A percentile compares a stretch with the other conserved stretches of the same genome.
Evolutionary conservation across 805 yeast genomes (phyloP).

Genomic region (Ogataea dorogensis): DNA sequence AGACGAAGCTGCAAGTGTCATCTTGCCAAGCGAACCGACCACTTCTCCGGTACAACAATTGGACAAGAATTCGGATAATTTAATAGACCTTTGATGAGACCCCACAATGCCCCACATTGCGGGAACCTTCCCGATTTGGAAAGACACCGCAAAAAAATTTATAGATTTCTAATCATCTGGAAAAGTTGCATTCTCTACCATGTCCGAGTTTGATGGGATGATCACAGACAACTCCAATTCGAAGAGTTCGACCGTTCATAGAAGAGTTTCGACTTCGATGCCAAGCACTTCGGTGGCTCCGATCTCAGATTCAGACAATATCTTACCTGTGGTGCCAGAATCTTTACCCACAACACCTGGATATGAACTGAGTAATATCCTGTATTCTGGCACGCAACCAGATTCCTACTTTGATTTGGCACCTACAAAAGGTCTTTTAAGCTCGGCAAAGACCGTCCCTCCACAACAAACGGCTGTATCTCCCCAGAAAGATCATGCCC

Average conservation of each 20-base stretch:
- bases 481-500: not conserved
- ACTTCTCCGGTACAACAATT: not conserved
- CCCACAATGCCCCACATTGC: constrained; percentile 7
- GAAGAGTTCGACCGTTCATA: constrained; percentile 2
- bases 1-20: too few relatives aligned
- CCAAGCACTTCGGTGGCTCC: constrained; percentile 4
- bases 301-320: constrained; percentile 11
- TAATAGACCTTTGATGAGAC: constrained; percentile 7
- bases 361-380: constrained; percentile 27
- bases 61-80: too few relatives aligned
- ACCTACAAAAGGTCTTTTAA: constrained; percentile 8
- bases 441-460: constrained; percentile 21
- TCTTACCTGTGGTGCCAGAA: constrained; percentile 41
- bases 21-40: too few relatives aligned
- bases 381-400: constrained; percentile 1
- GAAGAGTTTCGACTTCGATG: constrained; percentile 10
- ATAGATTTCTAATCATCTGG: constrained; percentile 7
- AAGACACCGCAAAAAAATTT: constrained; percentile 7
- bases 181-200: not conserved
- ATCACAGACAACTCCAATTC: not conserved
- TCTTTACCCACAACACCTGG: constrained; percentile 44
- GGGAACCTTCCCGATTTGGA: constrained; percentile 8
- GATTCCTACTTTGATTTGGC: constrained; percentile 23
- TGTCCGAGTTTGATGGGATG: constrained; percentile 1
- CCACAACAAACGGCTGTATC: constrained; percentile 12